Base-by-base conservation (phyloP, 2,329 filamentous ascomycete species). In the Hymenoscyphus albidus region DNA sequence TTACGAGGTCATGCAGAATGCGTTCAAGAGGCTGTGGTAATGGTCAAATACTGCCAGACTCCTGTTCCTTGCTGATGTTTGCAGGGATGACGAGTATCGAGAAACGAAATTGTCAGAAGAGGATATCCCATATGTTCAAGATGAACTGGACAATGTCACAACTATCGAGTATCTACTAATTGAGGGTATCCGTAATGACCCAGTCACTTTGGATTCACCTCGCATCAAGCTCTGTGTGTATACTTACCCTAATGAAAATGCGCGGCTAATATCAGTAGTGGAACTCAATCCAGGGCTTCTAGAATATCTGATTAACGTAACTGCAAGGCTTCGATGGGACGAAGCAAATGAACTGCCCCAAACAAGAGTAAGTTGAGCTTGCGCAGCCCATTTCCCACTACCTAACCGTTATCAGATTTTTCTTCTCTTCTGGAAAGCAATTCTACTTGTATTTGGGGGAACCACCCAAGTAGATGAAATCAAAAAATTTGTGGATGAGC, bases 401-500 rank as follows among this genome's bases (percentile, higher is more conserved):
- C 40, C 56, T 71, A 77, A 56, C 78, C 64, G 39, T 35, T 9
- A 13, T 10, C 71, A 90, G 83, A 85, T 95, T 51, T 87, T 96
- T 62, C 80, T 97, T 7, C 80, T 98, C 1, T 85, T 96, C 59
- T 98, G 95, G 94, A 99, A 99, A 78, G 88, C 91, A 0, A 85
- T 97, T 9, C 80, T 98, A 16, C 83, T 98, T 2, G 84, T 90
- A 0, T 95, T 98, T 75, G 95, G 95, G 32, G 91, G 92, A 51
- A 88, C 87, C 44, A 77, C 85, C 62, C 88, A 93, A 68, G 83
- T 97, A 18, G 85, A 88, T 38, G 82, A 86, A 64, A 84, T 92
- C 40, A 98, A 97, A 76, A 81, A 82, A 67, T 87, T 86, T 2
- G 87, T 93, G 39, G 83, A 83, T 61, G 88, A 92, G 69, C 71